These are phyloP conservation scores for Tricholoma matsutake DNA, from an alignment of 768 basidiomycete genomes.

Conservation along the genomic window DNA sequence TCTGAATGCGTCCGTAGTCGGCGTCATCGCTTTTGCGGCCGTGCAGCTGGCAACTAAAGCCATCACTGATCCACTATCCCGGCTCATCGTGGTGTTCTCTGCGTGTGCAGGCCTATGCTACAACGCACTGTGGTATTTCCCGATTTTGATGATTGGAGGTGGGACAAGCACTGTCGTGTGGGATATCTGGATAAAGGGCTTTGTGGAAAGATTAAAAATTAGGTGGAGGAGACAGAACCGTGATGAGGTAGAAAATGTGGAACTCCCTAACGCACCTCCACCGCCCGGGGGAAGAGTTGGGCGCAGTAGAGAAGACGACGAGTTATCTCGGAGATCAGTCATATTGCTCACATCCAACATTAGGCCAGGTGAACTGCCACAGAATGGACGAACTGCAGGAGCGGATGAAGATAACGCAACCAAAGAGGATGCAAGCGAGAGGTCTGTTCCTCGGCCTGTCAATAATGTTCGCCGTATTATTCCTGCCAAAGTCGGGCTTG, in stretches of 20 bases:
- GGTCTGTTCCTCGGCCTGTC: neutral
- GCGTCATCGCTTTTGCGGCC: constrained; percentile 50
- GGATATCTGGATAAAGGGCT: constrained; percentile 27
- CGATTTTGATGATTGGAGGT: constrained; percentile 39
- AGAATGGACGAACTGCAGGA: too few relatives aligned
- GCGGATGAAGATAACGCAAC: neutral
- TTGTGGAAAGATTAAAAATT: neutral
- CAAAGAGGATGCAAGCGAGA: neutral
- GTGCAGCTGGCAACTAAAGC: constrained; percentile 43
- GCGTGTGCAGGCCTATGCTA: constrained; percentile 49
- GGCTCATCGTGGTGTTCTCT: constrained; percentile 38
- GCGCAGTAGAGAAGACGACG: neutral
- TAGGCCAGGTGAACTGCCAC: too few relatives aligned
- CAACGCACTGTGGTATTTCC: constrained; percentile 51
- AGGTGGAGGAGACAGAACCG: neutral
- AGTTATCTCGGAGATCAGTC: neutral
- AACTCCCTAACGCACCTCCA: neutral
- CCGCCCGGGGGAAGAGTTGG: neutral
- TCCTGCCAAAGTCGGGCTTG: neutral
- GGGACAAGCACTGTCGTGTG: constrained; percentile 38
- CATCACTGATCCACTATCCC: constrained; percentile 42
- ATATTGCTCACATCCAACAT: neutral
- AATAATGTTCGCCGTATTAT: neutral
- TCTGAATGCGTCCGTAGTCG: constrained; percentile 52
- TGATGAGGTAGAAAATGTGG: neutral